phyloP scores from a whole-genome alignment of 2,329 filamentous ascomycete species.

The Tricladium varicosporioides region DNA sequence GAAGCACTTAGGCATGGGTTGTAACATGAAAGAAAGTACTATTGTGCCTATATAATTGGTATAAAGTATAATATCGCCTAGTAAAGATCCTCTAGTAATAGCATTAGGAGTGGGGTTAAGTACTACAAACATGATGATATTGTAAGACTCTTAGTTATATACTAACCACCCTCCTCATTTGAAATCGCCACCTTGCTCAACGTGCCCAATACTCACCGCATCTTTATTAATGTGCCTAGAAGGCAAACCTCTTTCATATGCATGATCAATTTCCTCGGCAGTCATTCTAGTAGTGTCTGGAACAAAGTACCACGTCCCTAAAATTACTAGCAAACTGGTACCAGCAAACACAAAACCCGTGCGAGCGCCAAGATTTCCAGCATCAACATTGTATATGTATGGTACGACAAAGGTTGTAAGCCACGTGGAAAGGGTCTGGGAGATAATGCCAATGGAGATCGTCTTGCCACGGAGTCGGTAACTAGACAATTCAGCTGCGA shows the following conservation, averaged over 20 bases:
- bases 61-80: no score
- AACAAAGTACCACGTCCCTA: conserved; percentile 43
- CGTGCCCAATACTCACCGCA: neutral
- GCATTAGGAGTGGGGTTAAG: no score
- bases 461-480: conserved; percentile 22
- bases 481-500: conserved; percentile 19
- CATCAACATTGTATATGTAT: conserved; percentile 42
- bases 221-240: neutral
- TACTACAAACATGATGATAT: no score
- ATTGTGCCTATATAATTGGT: no score
- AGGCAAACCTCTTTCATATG: neutral
- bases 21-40: no score
- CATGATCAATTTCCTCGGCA: conserved; percentile 45
- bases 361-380: conserved; percentile 39
- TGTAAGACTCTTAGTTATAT: no score
- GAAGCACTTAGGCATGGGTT: no score
- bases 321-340: conserved; percentile 36
- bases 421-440: conserved; percentile 9
- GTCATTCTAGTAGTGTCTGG: conserved; percentile 53
- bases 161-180: no score
- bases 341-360: conserved; percentile 40
- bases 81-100: no score
- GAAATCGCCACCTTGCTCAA: neutral
- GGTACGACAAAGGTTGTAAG: conserved; percentile 34
- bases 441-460: conserved; percentile 15